These are phyloP conservation scores for Fusarium dlaminii DNA, from an alignment of 2,329 filamentous ascomycete genomes.

Conservation along the genomic window DNA sequence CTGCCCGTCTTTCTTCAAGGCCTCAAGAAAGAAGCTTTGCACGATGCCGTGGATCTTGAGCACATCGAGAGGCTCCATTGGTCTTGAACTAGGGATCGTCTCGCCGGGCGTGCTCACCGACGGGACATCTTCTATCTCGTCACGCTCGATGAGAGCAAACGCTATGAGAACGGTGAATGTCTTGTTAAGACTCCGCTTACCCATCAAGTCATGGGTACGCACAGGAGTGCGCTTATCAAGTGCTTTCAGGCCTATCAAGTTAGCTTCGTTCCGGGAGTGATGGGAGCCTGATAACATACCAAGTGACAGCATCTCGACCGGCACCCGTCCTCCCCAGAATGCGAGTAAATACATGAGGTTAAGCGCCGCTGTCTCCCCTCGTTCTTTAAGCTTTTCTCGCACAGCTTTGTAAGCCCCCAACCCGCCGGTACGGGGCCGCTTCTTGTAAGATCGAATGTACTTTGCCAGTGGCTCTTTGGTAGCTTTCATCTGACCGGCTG, in stretches of 20 bases:
- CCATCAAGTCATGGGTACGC: constrained; percentile 27
- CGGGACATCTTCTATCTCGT: constrained; percentile 37
- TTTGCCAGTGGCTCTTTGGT: constrained; percentile 39
- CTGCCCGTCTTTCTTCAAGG: constrained; percentile 29
- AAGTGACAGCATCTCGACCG: constrained; percentile 39
- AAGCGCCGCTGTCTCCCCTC: constrained; percentile 37
- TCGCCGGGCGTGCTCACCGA: constrained; percentile 23
- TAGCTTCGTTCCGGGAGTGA: neutral
- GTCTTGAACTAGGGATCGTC: neutral
- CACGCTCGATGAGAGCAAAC: constrained; percentile 40
- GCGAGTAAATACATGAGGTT: constrained; percentile 40
- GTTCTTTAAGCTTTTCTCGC: constrained; percentile 32
- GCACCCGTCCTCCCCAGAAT: constrained; percentile 37
- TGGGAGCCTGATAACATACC: constrained; percentile 1
- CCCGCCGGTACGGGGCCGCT: constrained; percentile 29
- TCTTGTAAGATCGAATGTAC: constrained; percentile 38
- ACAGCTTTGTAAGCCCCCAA: constrained; percentile 39
- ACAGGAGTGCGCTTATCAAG: constrained; percentile 39
- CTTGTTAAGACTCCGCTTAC: constrained; percentile 38
- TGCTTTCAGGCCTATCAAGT: constrained; percentile 26
- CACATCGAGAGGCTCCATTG: constrained; percentile 34
- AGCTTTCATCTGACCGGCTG: constrained; percentile 32
- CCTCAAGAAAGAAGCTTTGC: constrained; percentile 38
- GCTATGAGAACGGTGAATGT: constrained; percentile 39
- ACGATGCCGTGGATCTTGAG: constrained; percentile 38